phyloP scores from a whole-genome alignment of 805 yeast genomes.

The Metschnikowia dekortorum region DNA sequence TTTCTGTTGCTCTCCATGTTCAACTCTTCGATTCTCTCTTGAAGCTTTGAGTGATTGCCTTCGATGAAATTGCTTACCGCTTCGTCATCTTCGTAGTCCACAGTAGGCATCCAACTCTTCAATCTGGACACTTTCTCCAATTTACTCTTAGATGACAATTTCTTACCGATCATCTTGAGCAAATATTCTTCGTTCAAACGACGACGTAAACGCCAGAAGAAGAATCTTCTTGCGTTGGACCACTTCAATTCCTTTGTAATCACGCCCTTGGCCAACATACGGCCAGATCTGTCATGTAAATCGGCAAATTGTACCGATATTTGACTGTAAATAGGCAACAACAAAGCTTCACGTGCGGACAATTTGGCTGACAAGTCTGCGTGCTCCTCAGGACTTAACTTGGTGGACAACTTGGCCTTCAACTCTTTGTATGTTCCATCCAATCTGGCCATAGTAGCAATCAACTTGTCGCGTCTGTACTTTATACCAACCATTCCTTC shows the following conservation, averaged over 20 bases:
- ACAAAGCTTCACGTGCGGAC: constrained; percentile 69
- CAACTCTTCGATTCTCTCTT: constrained; percentile 56
- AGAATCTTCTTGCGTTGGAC: constrained; percentile 86
- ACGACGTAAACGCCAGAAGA: constrained; percentile 98
- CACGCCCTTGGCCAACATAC: constrained; percentile 94
- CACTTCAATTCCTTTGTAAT: constrained; percentile 83
- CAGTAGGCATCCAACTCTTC: constrained; percentile 79
- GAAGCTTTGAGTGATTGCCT: constrained; percentile 62
- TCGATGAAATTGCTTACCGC: constrained; percentile 85
- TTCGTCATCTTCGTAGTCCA: constrained; percentile 67
- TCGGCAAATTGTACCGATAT: constrained; percentile 95
- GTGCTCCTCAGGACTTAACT: constrained; percentile 59
- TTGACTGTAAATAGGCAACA: constrained; percentile 88
- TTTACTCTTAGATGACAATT: constrained; percentile 53
- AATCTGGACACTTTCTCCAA: constrained; percentile 83
- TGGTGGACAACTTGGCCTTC: constrained; percentile 53
- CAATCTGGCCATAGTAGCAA: constrained; percentile 87
- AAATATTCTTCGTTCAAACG: constrained; percentile 90
- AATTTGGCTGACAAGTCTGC: constrained; percentile 61
- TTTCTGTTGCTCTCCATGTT: constrained; percentile 64
- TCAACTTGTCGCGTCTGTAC: constrained; percentile 87
- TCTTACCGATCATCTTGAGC: constrained; percentile 65
- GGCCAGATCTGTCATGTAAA: constrained; percentile 93
- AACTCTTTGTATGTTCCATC: constrained; percentile 71
- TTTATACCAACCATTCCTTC: constrained; percentile 99